Evolutionary conservation across 768 basidiomycete species (phyloP).

Genomic region (Hericium coralloides): DNA sequence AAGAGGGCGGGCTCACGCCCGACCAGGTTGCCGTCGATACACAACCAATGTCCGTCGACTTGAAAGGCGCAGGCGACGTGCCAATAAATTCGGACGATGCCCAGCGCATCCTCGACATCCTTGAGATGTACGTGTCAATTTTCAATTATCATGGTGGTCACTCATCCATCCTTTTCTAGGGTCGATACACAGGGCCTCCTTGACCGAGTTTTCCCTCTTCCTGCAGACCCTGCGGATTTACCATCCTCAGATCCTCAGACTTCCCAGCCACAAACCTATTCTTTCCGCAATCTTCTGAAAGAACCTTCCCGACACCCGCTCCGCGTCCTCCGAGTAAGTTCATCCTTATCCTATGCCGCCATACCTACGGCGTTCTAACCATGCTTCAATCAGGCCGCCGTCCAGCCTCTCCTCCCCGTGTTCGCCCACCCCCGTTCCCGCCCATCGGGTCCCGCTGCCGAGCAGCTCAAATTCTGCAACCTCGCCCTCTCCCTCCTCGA

Average conservation of each 20-base stretch:
- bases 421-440: slow-evolving; percentile 59
- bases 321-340: slow-evolving; percentile 47
- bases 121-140: slow-evolving; percentile 36
- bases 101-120: slow-evolving; percentile 47
- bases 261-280: slow-evolving; percentile 25
- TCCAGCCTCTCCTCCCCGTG: slow-evolving; percentile 59
- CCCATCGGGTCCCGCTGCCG: slow-evolving; percentile 51
- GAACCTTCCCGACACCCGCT: slow-evolving; percentile 47
- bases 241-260: slow-evolving; percentile 23
- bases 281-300: slow-evolving; percentile 49
- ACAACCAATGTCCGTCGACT: slow-evolving; percentile 8
- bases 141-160: slow-evolving; percentile 1
- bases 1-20: slow-evolving; percentile 21
- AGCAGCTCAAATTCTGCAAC: slow-evolving; percentile 68
- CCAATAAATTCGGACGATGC: slow-evolving; percentile 39
- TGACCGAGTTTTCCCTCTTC: slow-evolving; percentile 67
- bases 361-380: background rate
- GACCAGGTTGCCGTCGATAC: slow-evolving; percentile 12
- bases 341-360: background rate
- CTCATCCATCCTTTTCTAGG: slow-evolving; percentile 27
- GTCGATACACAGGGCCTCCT: slow-evolving; percentile 69
- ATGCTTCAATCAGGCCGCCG: slow-evolving; percentile 38
- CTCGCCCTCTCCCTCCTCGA: slow-evolving; percentile 65
- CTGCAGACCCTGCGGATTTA: slow-evolving; percentile 31
- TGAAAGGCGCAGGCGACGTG: slow-evolving; percentile 36